Evolutionary conservation across 495 filamentous ascomycete species (phyloP).

Genomic region (Neurospora sp.): DNA sequence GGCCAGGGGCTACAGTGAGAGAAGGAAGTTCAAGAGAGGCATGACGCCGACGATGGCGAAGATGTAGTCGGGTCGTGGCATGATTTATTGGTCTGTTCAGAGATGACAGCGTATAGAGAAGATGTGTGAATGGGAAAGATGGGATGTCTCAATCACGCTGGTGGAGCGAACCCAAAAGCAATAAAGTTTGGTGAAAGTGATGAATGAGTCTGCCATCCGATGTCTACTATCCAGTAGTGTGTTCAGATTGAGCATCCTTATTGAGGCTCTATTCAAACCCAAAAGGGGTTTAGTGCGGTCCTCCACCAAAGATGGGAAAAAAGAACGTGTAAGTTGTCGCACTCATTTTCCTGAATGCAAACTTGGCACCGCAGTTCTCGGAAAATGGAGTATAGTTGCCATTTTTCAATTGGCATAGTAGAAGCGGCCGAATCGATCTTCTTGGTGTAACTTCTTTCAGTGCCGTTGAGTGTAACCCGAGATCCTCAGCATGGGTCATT

Average conservation of each 20-base stretch:
- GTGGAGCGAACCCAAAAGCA: background rate
- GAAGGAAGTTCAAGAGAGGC: background rate
- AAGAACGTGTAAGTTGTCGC: background rate
- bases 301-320: background rate
- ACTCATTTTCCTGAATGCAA: background rate
- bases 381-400: background rate
- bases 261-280: conserved; percentile 29
- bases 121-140: background rate
- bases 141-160: background rate
- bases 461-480: background rate
- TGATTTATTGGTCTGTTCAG: conserved; percentile 5
- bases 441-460: background rate
- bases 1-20: background rate
- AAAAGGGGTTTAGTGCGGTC: conserved; percentile 10
- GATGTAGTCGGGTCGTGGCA: background rate
- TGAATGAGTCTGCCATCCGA: background rate
- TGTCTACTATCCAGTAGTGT: background rate
- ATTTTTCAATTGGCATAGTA: background rate
- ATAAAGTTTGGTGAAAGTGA: background rate
- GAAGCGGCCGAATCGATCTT: background rate
- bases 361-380: background rate
- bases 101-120: background rate
- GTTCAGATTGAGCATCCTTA: conserved; percentile 4
- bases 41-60: background rate
- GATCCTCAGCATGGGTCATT: background rate